Conservation (phyloP, 306 rosid genomes). For the Cicer chorassanicum region DNA sequence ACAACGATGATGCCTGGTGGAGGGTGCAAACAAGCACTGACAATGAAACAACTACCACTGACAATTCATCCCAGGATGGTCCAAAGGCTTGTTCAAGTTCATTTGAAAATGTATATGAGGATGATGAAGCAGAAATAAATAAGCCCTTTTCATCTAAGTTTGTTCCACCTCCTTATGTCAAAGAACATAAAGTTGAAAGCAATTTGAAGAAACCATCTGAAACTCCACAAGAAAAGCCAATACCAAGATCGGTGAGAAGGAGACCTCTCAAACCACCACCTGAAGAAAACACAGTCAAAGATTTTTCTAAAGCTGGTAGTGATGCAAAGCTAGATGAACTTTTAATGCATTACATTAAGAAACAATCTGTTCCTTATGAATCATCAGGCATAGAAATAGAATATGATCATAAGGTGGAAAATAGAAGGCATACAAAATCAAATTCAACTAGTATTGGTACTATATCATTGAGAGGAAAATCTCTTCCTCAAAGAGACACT, state of each 20-base stretch:
- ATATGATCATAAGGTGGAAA: conserved; percentile 13
- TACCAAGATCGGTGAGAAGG: conserved; percentile 71
- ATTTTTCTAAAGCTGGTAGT: conserved; percentile 2
- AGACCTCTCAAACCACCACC: conserved; percentile 49
- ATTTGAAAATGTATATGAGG: conserved; percentile 54
- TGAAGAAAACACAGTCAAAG: neutral
- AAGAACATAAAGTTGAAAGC: conserved; percentile 47
- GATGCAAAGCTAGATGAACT: conserved; percentile 39
- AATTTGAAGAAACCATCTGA: conserved; percentile 22
- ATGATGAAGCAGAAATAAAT: conserved; percentile 59
- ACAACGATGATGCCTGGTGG: conserved; percentile 41
- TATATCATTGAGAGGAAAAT: conserved; percentile 44
- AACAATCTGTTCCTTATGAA: conserved; percentile 24
- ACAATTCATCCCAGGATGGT: conserved; percentile 52
- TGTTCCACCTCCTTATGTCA: conserved; percentile 68
- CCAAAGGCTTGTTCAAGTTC: conserved; percentile 56
- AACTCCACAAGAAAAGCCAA: conserved; percentile 44
- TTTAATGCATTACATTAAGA: conserved; percentile 42
- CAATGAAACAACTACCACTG: conserved; percentile 54
- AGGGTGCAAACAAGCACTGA: conserved; percentile 59
- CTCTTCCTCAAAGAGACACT: conserved; percentile 48
- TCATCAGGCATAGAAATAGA: conserved; percentile 37
- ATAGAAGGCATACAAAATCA: conserved; percentile 24
- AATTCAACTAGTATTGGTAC: conserved; percentile 7
- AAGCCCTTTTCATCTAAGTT: conserved; percentile 44